Evolutionary conservation across 495 filamentous ascomycete genomes (phyloP), one percentile per base, ranked within the genome.

Genomic region (Letharia columbiana): DNA sequence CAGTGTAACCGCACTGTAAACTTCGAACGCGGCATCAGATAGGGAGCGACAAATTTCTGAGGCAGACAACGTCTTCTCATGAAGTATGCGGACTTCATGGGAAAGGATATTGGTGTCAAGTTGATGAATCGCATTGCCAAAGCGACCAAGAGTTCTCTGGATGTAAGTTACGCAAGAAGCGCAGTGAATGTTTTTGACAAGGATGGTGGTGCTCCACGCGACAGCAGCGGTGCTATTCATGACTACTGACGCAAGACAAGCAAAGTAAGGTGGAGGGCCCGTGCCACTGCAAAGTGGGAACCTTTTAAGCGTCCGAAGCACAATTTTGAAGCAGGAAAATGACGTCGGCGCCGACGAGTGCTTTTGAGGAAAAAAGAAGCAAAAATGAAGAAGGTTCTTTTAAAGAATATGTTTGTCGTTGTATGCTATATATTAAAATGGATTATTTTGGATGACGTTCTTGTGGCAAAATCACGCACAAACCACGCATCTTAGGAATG

Each of bases 161-260:
- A 83, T 75, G 66, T 80, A 79, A 40, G 79, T 71, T 20, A 83
- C 76, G 64, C 81, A 83, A n/a, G 81, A 83, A 18, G 80, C 75
- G 69, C 81, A 83, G 65, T 82, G 80, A 23, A 83, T 75, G 62
- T 83, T 83, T 67, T 76, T 77, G 60, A 82, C 76, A 49, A 80
- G 76, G 52, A 81, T 76, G 13, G 75, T 76, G 65, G 79, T 82
- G 23, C 60, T 62, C 68, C 64, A 67, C 1, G 10, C 31, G 9
- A 37, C 10, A 20, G 54, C 13, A 57, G 4, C 28, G 33, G 4
- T 37, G 54, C 33, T 37, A 37, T 37, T 3, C 54, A 57, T 57
- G 54, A 4, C 33, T 57, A 56, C 31, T 35, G 7, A 2, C 54
- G 54, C 54, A 57, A 57, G 4, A 37, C 7, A 33, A 33, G 33